Evolutionary conservation across 192 early-diverging fungal genomes (phyloP).

Genomic region (Podila epigama): DNA sequence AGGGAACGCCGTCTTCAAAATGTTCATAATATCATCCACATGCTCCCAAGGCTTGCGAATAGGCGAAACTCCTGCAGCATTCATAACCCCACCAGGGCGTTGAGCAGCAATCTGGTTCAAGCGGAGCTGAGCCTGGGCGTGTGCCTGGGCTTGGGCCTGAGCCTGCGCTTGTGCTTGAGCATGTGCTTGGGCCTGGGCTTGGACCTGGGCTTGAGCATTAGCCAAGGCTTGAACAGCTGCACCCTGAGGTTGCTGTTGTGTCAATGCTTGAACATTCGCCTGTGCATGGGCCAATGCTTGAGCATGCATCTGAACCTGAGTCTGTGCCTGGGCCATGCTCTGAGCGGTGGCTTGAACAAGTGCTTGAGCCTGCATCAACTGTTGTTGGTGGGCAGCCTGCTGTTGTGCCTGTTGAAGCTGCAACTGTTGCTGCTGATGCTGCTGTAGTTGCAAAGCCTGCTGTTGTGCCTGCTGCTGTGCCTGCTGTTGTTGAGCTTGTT

Average conservation of each 20-base stretch:
- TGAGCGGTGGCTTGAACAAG: constrained; percentile 42
- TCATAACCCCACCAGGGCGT: constrained; percentile 28
- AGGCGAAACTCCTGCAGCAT: constrained; percentile 25
- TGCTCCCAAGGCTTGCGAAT: constrained; percentile 81
- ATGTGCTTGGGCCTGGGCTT: constrained; percentile 52
- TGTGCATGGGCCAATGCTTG: constrained; percentile 36
- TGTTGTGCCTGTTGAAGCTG: constrained; percentile 13
- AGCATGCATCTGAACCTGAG: constrained; percentile 23
- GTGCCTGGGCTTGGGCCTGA: constrained; percentile 45
- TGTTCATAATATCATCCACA: constrained; percentile 94
- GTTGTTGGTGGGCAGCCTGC: constrained; percentile 6
- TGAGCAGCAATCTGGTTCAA: constrained; percentile 33
- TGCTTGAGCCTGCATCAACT: constrained; percentile 22
- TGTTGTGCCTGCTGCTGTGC: constrained; percentile 28
- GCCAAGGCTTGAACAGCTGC: constrained; percentile 23
- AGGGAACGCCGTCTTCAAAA: constrained; percentile 94
- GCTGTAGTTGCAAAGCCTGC: constrained; percentile 15
- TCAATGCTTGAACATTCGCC: constrained; percentile 42
- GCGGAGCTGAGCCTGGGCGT: constrained; percentile 44
- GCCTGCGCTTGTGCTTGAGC: constrained; percentile 49
- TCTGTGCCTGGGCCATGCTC: constrained; percentile 27
- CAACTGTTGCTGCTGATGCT: constrained; percentile 21
- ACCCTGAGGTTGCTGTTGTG: constrained; percentile 26
- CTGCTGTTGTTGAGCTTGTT: constrained; percentile 14
- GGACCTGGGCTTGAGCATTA: constrained; percentile 57